Evolutionary conservation across 176 grass and related monocot genomes (phyloP).

Genomic region (Aechmea fasciata): DNA sequence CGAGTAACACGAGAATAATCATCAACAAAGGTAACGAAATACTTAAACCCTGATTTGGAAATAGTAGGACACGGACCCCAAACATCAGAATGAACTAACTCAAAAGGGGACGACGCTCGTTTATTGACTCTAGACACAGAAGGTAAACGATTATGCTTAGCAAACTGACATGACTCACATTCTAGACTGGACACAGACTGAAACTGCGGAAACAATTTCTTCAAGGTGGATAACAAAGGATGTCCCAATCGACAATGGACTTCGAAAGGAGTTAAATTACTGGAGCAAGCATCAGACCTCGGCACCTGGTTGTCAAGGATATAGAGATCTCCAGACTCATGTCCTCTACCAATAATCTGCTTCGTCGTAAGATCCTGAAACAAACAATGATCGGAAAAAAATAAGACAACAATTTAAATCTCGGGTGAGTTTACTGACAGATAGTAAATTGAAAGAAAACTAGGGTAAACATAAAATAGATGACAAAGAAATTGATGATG

Average conservation of each 20-base stretch:
- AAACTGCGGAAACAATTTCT: not conserved
- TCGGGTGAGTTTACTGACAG: not conserved
- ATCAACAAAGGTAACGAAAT: not conserved
- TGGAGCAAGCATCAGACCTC: not conserved
- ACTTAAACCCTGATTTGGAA: not conserved
- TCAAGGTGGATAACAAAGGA: not conserved
- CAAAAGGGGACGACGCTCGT: not conserved
- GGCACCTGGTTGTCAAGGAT: not conserved
- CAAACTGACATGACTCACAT: not conserved
- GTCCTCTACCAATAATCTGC: slow-evolving; percentile 2
- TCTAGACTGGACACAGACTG: not conserved
- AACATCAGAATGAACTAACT: not conserved
- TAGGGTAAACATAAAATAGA: not conserved
- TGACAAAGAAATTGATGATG: not conserved
- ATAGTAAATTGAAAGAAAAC: slow-evolving; percentile 2
- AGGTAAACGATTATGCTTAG: not conserved
- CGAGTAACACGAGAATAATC: not conserved
- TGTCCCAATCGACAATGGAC: not conserved
- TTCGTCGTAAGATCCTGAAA: slow-evolving; percentile 9
- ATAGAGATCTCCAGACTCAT: not conserved
- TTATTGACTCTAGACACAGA: not conserved
- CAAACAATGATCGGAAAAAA: not conserved
- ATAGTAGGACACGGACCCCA: not conserved
- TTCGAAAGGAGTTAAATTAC: not conserved
- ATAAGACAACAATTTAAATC: not conserved